Evolutionary conservation across 768 basidiomycete genomes (phyloP).

Genomic region (Tulasnella calospora): DNA sequence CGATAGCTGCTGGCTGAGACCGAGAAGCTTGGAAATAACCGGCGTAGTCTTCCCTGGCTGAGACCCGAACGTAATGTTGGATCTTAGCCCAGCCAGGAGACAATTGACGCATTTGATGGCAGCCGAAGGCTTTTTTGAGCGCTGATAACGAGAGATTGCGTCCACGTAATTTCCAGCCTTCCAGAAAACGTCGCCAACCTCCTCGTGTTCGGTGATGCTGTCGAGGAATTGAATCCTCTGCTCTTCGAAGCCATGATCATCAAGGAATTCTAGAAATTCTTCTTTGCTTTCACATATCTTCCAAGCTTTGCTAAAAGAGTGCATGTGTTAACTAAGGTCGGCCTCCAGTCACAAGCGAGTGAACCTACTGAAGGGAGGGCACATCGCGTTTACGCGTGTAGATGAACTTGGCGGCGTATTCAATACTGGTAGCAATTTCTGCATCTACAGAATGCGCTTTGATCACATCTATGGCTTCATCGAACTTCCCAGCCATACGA

Average conservation of each 20-base stretch:
- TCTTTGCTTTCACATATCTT: constrained; percentile 49
- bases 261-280: constrained; percentile 54
- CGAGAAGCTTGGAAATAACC: too few species aligned
- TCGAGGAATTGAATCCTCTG: constrained; percentile 47
- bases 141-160: background rate
- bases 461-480: constrained; percentile 19
- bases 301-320: constrained; percentile 42
- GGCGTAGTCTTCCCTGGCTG: background rate
- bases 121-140: background rate
- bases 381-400: constrained; percentile 43
- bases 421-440: constrained; percentile 38
- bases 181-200: constrained; percentile 55
- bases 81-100: constrained; percentile 9
- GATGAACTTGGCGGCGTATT: constrained; percentile 44
- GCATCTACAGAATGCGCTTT: constrained; percentile 36
- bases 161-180: constrained; percentile 38
- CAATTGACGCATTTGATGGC: background rate
- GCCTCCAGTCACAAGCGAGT: background rate
- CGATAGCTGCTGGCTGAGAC: background rate
- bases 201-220: constrained; percentile 40
- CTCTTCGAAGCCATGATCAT: constrained; percentile 49
- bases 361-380: constrained; percentile 34
- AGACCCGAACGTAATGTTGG: background rate
- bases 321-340: background rate
- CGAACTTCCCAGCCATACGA: background rate